A percentile compares a stretch with the other conserved stretches of the same genome.
These are phyloP conservation scores for Parmelia sp. DNA, from an alignment of 495 filamentous ascomycete genomes.

Conservation along the genomic window DNA sequence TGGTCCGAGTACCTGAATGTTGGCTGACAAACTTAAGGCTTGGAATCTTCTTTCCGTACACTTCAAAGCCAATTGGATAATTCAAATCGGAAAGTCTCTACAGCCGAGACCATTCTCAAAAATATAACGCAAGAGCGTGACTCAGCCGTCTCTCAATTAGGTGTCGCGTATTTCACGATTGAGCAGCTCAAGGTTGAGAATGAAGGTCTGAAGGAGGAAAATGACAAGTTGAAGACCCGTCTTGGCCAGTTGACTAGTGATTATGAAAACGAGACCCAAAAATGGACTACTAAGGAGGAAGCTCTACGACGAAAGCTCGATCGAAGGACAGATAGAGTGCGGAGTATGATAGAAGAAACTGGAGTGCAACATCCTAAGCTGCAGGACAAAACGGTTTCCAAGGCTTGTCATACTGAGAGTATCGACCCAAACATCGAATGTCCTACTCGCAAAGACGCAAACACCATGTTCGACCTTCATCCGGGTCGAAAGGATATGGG, in stretches of 20 bases:
- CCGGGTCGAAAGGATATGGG: background rate
- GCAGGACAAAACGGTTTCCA: background rate
- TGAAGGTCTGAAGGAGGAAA: constrained; percentile 43
- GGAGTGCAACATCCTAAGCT: background rate
- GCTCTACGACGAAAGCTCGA: constrained; percentile 12
- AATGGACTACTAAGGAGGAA: constrained; percentile 12
- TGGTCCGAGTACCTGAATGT: constrained; percentile 4
- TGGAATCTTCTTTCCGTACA: constrained; percentile 52
- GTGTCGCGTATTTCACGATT: constrained; percentile 53
- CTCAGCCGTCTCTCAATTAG: constrained; percentile 57
- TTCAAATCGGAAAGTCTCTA: constrained; percentile 51
- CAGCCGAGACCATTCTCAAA: constrained; percentile 54
- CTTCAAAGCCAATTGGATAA: constrained; percentile 54
- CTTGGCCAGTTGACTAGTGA: constrained; percentile 26
- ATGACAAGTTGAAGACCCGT: constrained; percentile 42
- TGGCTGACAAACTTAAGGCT: constrained; percentile 35
- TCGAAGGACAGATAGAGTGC: background rate
- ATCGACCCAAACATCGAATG: background rate
- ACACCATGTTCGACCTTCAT: constrained; percentile 13
- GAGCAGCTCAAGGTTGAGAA: constrained; percentile 59
- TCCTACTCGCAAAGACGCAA: constrained; percentile 6
- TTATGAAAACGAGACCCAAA: constrained; percentile 2
- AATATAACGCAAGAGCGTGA: constrained; percentile 59
- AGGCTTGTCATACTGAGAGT: background rate
- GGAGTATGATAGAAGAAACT: constrained; percentile 2